Evolutionary conservation across 352 stramenopile genomes (phyloP).

Genomic region (Phytophthora brassicae): DNA sequence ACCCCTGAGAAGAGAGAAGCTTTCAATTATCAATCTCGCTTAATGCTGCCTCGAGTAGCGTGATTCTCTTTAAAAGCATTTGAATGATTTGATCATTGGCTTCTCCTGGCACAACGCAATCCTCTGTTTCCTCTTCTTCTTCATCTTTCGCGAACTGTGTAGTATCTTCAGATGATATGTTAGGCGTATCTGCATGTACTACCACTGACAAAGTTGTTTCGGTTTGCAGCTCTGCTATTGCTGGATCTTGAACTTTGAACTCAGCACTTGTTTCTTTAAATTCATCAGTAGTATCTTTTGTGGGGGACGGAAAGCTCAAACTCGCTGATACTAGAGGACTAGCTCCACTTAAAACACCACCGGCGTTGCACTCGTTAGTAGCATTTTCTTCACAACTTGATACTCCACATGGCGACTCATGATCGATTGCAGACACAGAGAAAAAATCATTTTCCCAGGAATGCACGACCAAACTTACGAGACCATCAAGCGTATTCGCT

Average conservation of each 20-base stretch:
- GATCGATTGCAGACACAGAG: conserved; percentile 3
- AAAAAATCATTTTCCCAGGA: conserved; percentile 45
- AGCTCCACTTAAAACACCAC: not conserved
- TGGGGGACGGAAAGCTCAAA: not conserved
- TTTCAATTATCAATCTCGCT: conserved; percentile 29
- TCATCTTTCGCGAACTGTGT: not conserved
- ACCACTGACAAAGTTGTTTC: not conserved
- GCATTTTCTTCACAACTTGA: conserved; percentile 1
- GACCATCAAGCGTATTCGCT: conserved; percentile 33
- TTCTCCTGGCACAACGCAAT: conserved; percentile 16
- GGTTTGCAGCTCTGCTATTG: not conserved
- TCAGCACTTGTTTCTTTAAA: not conserved
- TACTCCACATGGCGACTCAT: not conserved
- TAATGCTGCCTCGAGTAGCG: conserved; percentile 47
- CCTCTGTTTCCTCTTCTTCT: conserved; percentile 17
- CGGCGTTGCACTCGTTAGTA: not conserved
- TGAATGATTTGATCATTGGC: conserved; percentile 42
- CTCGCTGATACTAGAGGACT: not conserved
- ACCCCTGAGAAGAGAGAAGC: not conserved
- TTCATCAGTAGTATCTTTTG: conserved; percentile 1
- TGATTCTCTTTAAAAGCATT: conserved; percentile 47
- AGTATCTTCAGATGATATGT: not conserved
- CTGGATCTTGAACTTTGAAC: not conserved
- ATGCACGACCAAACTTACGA: conserved; percentile 56
- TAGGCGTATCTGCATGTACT: not conserved